A percentile compares a stretch with the other conserved stretches of the same genome.
These are phyloP conservation scores for Fagus crenata DNA, from an alignment of 306 rosid species.

Conservation along the genomic window DNA sequence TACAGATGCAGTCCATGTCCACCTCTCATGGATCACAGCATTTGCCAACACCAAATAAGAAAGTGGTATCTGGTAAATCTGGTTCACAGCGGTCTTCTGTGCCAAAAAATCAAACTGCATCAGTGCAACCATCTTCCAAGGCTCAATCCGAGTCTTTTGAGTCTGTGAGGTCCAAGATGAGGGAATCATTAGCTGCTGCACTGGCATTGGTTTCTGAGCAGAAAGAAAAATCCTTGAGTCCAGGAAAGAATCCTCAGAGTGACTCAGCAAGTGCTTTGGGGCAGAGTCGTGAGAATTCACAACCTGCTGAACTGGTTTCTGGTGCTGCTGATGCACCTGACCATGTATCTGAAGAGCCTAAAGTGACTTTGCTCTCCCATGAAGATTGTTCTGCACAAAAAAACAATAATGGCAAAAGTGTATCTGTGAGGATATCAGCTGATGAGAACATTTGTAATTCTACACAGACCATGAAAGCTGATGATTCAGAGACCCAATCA, in stretches of 20 bases:
- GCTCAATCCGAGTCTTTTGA: conserved; percentile 66
- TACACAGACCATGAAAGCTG: conserved; percentile 30
- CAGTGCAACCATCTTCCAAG: conserved; percentile 51
- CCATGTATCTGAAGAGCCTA: conserved; percentile 31
- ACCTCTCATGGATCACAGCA: conserved; percentile 41
- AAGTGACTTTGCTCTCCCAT: conserved; percentile 20
- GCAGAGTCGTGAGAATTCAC: conserved; percentile 34
- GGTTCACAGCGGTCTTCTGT: conserved; percentile 54
- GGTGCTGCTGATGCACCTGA: conserved; percentile 34
- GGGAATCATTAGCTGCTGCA: conserved; percentile 80
- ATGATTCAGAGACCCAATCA: conserved; percentile 59
- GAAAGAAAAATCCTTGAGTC: conserved; percentile 32
- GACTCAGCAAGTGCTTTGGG: conserved; percentile 31
- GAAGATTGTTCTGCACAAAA: conserved; percentile 36
- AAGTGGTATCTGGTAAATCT: conserved; percentile 54
- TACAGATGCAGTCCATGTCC: conserved; percentile 42
- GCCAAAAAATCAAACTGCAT: conserved; percentile 54
- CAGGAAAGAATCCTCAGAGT: conserved; percentile 32
- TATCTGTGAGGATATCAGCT: conserved; percentile 28
- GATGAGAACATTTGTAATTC: conserved; percentile 36
- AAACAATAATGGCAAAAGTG: conserved; percentile 31
- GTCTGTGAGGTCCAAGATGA: conserved; percentile 93
- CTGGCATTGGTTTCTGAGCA: conserved; percentile 68
- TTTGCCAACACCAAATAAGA: conserved; percentile 46
- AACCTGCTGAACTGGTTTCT: conserved; percentile 36